Evolutionary conservation across 352 stramenopile species (phyloP), one percentile per base, ranked within the genome.

Genomic region (Pythium utonaiense): DNA sequence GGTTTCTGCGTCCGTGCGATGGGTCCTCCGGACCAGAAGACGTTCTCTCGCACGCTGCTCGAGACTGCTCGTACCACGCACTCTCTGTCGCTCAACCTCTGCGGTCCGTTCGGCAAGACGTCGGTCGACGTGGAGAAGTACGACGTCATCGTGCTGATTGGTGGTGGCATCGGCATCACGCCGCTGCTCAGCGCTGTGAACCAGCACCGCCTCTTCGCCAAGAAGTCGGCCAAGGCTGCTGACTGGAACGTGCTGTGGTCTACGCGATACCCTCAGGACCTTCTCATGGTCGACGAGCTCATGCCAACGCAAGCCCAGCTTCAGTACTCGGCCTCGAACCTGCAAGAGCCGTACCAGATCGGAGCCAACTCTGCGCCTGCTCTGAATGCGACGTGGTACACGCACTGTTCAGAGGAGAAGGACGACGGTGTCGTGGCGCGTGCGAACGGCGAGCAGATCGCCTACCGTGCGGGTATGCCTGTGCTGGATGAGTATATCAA

Each of bases 111-210:
- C 30, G 84, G 84, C 21, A 83, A 80, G 34, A 64, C 86, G 53
- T 77, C 75, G 12, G 56, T 92, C 3, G 72, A 91, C 25, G 62
- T 90, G 6, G 72, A 88, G 5, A 59, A 66, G 22, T 94, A 91
- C 53, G 80, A 91, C 21, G 67, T 77, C 0, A 69, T 92, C 16
- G 62, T 94, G 36, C 55, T 94, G 24, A 62, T 92, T 36, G 80
- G 73, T 17, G 82, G 84, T 14, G 84, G 84, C 51, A 78, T 94
- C 13, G 84, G 84, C 52, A 83, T 94, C 51, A 94, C 82, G 5
- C 84, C 84, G 6, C 77, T 94, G 59, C 71, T 92, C 53, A 91
- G 71, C 40, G 38, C 89, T 6, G 66, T 92, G 53, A 92, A 94
- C 71, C 80, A 94, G 66, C 53, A 56, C 48, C 68, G 60, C 34